Conservation (phyloP, 1,139 yeast species). For the Yarrowia galli region DNA sequence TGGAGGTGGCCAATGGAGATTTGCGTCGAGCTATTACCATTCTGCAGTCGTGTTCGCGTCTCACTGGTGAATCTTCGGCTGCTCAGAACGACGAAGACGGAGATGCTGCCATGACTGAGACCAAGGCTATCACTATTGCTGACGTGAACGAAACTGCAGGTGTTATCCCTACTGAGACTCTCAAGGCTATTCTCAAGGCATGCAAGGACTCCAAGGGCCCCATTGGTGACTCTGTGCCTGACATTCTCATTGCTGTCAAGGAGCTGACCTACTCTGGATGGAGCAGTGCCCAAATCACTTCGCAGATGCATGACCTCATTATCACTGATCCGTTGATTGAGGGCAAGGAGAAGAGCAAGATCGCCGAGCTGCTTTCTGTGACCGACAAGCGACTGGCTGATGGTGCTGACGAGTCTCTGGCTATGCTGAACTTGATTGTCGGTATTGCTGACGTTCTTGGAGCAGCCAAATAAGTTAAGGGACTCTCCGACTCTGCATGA, state of each 20-base stretch:
- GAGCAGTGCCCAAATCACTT: slow-evolving; percentile 81
- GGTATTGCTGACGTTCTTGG: slow-evolving; percentile 53
- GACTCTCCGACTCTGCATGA: neutral
- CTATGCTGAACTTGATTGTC: slow-evolving; percentile 71
- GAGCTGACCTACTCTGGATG: slow-evolving; percentile 76
- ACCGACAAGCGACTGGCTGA: slow-evolving; percentile 77
- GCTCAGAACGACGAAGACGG: slow-evolving; percentile 49
- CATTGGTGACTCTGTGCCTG: slow-evolving; percentile 41
- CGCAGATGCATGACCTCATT: slow-evolving; percentile 79
- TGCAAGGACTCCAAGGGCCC: slow-evolving; percentile 55
- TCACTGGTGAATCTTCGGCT: slow-evolving; percentile 50
- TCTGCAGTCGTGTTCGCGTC: slow-evolving; percentile 83
- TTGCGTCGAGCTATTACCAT: slow-evolving; percentile 91
- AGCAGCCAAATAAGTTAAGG: neutral
- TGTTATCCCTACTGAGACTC: slow-evolving; percentile 66
- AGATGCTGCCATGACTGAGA: slow-evolving; percentile 40
- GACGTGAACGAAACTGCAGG: slow-evolving; percentile 84
- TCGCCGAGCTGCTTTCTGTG: slow-evolving; percentile 71
- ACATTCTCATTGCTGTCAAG: slow-evolving; percentile 59
- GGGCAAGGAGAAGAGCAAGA: slow-evolving; percentile 65
- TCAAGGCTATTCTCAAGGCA: slow-evolving; percentile 57
- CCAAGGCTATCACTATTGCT: slow-evolving; percentile 53
- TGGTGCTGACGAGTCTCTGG: slow-evolving; percentile 93
- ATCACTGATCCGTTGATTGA: slow-evolving; percentile 64
- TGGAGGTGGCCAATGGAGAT: slow-evolving; percentile 82